These are phyloP conservation scores for Lunasporangiospora selenospora DNA, from an alignment of 192 early-diverging fungal species.

Conservation along the genomic window DNA sequence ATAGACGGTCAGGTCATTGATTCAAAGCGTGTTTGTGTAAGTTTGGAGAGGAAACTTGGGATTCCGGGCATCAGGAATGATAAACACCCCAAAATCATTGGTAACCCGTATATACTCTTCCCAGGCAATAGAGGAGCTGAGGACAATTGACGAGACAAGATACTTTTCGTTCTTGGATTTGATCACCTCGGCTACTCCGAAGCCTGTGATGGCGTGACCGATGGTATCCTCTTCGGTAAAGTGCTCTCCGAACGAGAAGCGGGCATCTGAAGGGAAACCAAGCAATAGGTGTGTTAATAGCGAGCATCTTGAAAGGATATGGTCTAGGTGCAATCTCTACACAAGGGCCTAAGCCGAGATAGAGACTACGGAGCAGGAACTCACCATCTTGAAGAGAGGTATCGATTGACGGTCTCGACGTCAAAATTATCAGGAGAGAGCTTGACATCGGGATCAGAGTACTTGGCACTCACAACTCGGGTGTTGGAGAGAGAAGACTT, in stretches of 20 bases:
- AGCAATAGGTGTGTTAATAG: neutral
- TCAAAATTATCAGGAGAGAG: constrained; percentile 4
- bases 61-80: constrained; percentile 48
- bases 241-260: neutral
- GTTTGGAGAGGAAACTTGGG: constrained; percentile 57
- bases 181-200: constrained; percentile 69
- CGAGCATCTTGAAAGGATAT: neutral
- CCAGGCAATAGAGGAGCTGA: constrained; percentile 57
- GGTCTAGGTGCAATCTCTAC: neutral
- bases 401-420: constrained; percentile 4
- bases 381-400: constrained; percentile 8
- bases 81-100: constrained; percentile 20
- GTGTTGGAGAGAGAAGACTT: constrained; percentile 18
- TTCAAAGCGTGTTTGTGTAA: constrained; percentile 74
- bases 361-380: constrained; percentile 20
- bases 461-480: constrained; percentile 10
- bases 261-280: neutral
- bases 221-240: constrained; percentile 53
- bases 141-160: constrained; percentile 64
- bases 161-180: constrained; percentile 63
- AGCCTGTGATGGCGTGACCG: constrained; percentile 64
- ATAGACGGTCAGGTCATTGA: constrained; percentile 59
- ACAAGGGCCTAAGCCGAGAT: constrained; percentile 22
- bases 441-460: neutral
- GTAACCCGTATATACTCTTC: constrained; percentile 60